phyloP scores from a whole-genome alignment of 202 grass and related monocot species.

The Schoenoplectus tabernaemontani region DNA sequence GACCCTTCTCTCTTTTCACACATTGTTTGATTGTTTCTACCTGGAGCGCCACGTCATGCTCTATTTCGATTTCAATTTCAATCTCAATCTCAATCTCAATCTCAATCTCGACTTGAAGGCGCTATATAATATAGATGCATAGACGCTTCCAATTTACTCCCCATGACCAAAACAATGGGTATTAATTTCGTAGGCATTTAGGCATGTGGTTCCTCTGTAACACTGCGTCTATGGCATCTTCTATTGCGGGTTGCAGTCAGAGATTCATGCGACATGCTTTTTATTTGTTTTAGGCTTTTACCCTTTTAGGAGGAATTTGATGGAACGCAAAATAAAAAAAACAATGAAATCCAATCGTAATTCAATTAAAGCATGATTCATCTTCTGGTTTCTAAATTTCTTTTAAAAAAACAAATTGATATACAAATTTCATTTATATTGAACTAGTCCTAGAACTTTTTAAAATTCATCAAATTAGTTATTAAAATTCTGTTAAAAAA shows the following conservation, averaged over 20 bases:
- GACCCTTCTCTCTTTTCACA: not conserved
- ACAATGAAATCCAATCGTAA: too few relatives aligned
- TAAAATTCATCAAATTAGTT: too few relatives aligned
- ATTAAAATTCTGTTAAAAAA: too few relatives aligned
- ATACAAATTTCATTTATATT: too few relatives aligned
- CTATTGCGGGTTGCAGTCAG: not conserved
- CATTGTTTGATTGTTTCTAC: not conserved
- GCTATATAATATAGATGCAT: not conserved
- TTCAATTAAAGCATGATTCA: too few relatives aligned
- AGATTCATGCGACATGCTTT: not conserved
- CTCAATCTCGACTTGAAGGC: not conserved
- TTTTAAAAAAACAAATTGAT: too few relatives aligned
- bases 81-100: not conserved
- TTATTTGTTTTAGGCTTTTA: not conserved
- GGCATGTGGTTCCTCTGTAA: not conserved
- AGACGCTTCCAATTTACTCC: constrained; percentile 22
- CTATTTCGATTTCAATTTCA: not conserved
- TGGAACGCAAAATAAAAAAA: too few relatives aligned
- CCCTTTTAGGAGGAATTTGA: not conserved
- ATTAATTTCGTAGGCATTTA: not conserved
- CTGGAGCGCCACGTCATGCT: constrained; percentile 1
- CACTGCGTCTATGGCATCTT: not conserved
- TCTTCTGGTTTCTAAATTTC: too few relatives aligned
- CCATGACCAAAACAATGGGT: not conserved
- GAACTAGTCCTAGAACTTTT: too few relatives aligned